Conservation (phyloP, 495 filamentous ascomycete genomes). For the Neurospora terricola region DNA sequence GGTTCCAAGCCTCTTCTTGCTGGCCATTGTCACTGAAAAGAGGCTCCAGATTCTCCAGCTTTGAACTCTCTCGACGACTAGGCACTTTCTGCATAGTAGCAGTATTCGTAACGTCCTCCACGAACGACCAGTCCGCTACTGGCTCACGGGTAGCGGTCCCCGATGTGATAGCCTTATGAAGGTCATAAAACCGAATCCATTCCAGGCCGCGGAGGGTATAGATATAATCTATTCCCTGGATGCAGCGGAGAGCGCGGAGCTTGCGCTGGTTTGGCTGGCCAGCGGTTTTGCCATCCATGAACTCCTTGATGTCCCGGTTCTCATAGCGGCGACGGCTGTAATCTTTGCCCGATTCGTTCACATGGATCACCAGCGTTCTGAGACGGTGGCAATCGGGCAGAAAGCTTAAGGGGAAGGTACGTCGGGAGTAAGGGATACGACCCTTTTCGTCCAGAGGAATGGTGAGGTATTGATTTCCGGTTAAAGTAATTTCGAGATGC, state of each 20-base stretch:
- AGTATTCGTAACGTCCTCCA: constrained; percentile 21
- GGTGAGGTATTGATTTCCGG: constrained; percentile 18
- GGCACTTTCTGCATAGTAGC: constrained; percentile 9
- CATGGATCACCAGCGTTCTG: constrained; percentile 23
- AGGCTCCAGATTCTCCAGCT: constrained; percentile 17
- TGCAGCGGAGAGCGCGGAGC: constrained; percentile 18
- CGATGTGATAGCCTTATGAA: not conserved
- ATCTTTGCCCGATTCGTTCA: constrained; percentile 16
- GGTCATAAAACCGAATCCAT: constrained; percentile 26
- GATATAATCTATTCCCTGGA: constrained; percentile 32
- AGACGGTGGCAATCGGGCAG: constrained; percentile 22
- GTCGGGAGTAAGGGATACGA: constrained; percentile 9
- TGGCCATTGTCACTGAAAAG: constrained; percentile 1
- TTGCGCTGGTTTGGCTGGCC: constrained; percentile 25
- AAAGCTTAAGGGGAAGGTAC: constrained; percentile 18
- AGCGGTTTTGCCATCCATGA: constrained; percentile 17
- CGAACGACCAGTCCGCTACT: constrained; percentile 25
- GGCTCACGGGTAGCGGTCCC: not conserved
- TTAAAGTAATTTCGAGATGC: constrained; percentile 26
- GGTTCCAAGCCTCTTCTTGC: constrained; percentile 9
- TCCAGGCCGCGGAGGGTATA: constrained; percentile 28
- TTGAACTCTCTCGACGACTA: not conserved
- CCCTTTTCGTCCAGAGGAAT: not conserved
- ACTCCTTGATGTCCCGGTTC: not conserved
- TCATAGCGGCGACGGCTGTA: constrained; percentile 23